phyloP scores from a whole-genome alignment of 208 protist genomes.

The Wallacemonas sp. region DNA sequence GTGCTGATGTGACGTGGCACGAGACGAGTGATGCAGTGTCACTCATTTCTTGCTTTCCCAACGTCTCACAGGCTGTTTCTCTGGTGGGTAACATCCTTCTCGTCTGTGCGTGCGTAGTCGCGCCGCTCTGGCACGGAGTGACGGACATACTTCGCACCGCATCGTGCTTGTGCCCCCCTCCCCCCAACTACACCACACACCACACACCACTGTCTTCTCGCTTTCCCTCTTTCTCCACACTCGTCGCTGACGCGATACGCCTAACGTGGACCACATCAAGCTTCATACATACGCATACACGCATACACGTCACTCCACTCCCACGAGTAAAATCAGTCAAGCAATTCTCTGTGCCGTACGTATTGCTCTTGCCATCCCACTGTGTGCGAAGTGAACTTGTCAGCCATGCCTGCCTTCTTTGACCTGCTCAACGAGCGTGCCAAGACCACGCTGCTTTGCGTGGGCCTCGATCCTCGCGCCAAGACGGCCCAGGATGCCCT shows the following conservation, averaged over 20 bases:
- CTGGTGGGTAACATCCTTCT: too few species aligned
- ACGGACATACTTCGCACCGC: too few species aligned
- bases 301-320: background rate
- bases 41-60: too few species aligned
- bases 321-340: background rate
- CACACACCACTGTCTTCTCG: too few species aligned
- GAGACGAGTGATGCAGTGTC: too few species aligned
- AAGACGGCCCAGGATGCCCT: constrained; percentile 57
- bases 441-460: constrained; percentile 77
- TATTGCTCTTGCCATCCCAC: background rate
- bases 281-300: background rate
- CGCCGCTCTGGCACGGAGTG: too few species aligned
- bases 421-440: constrained; percentile 81
- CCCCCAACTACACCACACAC: too few species aligned
- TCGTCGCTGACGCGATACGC: too few species aligned
- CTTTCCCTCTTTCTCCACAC: constrained; percentile 1
- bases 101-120: too few species aligned
- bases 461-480: constrained; percentile 82
- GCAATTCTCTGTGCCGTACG: background rate
- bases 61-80: too few species aligned
- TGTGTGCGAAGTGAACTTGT: background rate
- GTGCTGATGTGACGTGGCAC: too few species aligned
- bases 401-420: constrained; percentile 46
- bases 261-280: background rate
- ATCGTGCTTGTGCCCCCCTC: too few species aligned